Evolutionary conservation across 495 filamentous ascomycete species (phyloP), one percentile per base, ranked within the genome.

Genomic region (Penicillium cosmopolitanum): DNA sequence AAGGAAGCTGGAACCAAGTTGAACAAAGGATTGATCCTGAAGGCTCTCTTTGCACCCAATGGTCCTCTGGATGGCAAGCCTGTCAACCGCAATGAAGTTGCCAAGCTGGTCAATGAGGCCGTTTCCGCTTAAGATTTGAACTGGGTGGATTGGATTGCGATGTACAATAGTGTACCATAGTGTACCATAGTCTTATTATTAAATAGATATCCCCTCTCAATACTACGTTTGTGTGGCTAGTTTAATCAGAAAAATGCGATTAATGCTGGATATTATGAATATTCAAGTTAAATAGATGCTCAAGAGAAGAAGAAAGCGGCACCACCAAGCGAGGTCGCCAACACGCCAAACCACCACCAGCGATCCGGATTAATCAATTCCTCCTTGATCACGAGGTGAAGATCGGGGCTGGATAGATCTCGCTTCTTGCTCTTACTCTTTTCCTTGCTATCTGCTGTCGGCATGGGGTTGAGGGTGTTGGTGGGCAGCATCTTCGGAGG

Each of bases 401-500:
- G 42, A 12, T 47, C 56, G 18, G 66, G 25, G 9, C 50, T 51
- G n/a, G 58, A 56, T 4, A 66, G 7, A 4, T 63, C 66, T 4
- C 68, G 58, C 52, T 71, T 71, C 21, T 54, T 56, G 12, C 66
- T 62, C 12, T 54, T 56, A 12, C 65, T 71, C 25, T 54, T 56
- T 9, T 68, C 60, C 12, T 54, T 56, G 15, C 65, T 60, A 13
- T 57, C 50, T 2, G 51, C 57, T 2, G 53, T 65, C 2, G 71
- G 67, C 1, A 73, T 79, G 1, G 87, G 85, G 66, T 90, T 88
- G 61, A 93, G 70, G 0, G 86, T 90, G 36, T 76, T 72, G 4
- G 89, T 90, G 4, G 90, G 89, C 8, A 92, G 83, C 88, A 93
- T 93, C 67, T 86, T 77, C 1, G 90, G 90, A 8, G 89, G 86